Conservation (phyloP, 2,329 filamentous ascomycete species). For the Trichoderma afroharzianum region DNA sequence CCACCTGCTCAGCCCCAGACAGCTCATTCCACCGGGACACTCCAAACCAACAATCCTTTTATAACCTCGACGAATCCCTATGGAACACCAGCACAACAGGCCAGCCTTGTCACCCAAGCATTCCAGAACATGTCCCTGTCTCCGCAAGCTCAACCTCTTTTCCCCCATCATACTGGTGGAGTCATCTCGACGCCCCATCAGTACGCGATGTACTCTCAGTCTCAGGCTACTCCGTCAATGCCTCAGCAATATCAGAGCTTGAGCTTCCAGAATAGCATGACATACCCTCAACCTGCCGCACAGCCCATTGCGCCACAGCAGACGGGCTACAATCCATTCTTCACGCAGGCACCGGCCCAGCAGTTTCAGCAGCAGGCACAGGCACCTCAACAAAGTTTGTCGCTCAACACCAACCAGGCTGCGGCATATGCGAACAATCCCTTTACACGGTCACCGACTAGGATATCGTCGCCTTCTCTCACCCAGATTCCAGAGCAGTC, state of each 20-base stretch:
- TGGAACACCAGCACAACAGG: constrained; percentile 44
- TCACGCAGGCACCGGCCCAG: constrained; percentile 33
- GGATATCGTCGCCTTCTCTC: constrained; percentile 48
- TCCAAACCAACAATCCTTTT: constrained; percentile 57
- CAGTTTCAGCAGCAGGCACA: constrained; percentile 22
- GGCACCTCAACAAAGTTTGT: constrained; percentile 36
- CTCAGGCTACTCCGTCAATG: constrained; percentile 40
- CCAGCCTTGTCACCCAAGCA: constrained; percentile 56
- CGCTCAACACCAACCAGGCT: constrained; percentile 39
- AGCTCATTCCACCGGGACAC: constrained; percentile 60
- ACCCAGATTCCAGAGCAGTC: constrained; percentile 52
- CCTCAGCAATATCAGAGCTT: constrained; percentile 39
- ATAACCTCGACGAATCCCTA: constrained; percentile 66
- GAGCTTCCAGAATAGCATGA: constrained; percentile 42
- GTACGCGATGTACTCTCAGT: constrained; percentile 39
- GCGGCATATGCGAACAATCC: constrained; percentile 43
- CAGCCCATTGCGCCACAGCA: constrained; percentile 35
- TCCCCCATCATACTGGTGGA: constrained; percentile 73
- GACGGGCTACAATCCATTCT: constrained; percentile 52
- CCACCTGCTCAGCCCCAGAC: constrained; percentile 55
- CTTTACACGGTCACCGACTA: constrained; percentile 47
- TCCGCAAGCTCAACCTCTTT: constrained; percentile 53
- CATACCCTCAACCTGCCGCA: constrained; percentile 38
- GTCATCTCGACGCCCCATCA: constrained; percentile 40
- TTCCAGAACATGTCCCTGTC: constrained; percentile 74